Evolutionary conservation across 1,139 yeast species (phyloP), one percentile per base, ranked within the genome.

Genomic region (Pichia sp.): DNA sequence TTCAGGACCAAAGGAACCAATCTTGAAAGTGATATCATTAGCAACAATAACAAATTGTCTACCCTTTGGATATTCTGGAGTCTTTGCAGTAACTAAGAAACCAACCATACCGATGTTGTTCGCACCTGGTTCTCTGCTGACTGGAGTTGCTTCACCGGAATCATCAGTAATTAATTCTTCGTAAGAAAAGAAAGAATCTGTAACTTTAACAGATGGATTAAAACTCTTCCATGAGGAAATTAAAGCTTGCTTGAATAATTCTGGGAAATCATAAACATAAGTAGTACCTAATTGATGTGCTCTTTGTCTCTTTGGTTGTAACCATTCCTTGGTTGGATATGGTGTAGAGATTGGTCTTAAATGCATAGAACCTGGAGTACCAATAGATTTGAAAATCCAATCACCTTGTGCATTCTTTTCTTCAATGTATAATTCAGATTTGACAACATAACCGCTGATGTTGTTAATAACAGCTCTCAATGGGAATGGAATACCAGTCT

Each of bases 221-320:
- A 68, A 65, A 50, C 76, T 76, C 62, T 81, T 81, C 98, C 98
- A 91, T 64, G 80, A 82, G 25, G 91, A 74, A 46, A 77, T 66
- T 37, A 86, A 75, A 28, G 96, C 95, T 70, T 91, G 97, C 58
- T 93, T 87, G 83, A 93, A 91, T 59, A 91, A 70, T 63, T 91
- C 98, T 40, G 98, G 98, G 91, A 91, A 93, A 66, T 91, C 98
- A 61, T 93, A 93, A 38, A 87, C 96, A 61, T 87, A 91, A 20
- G 98, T 89, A 15, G 98, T 91, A 50, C 98, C 98, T 91, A 91
- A 85, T 59, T 87, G 76, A 67, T 91, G 97, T 37, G 98, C 98
- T 70, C 84, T 86, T 72, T 93, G 93, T 69, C 98, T 88, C 68
- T 91, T 91, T 56, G 97, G 96, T 71, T 91, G 98, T 59, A 91